Evolutionary conservation across 208 protist genomes (phyloP), one percentile per base, ranked within the genome.

Genomic region (Leishmania tropica): DNA sequence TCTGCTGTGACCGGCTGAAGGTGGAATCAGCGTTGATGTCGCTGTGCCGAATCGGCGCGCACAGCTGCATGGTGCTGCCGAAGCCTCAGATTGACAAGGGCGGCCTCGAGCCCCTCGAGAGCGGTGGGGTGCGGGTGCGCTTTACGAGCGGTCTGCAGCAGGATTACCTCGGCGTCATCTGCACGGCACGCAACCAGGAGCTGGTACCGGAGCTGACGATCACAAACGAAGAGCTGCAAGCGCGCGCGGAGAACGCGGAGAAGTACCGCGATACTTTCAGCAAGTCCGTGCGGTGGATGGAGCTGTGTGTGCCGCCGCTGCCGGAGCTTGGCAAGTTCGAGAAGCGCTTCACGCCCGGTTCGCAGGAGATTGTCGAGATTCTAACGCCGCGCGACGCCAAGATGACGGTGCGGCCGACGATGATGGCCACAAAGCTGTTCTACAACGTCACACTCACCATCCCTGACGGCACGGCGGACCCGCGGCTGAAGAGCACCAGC

Each of bases 401-500:
- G 79, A 94, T 98, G 93, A 97, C 92, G 37, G 94, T 98, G 80
- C 94, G 94, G 51, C 95, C 95, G 7, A 97, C 94, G 10, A 97
- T 98, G 93, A 95, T 98, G 93, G 94, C 94, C 53, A 98, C 94
- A 11, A 97, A 96, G 84, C 86, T 98, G 1, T 98, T 98, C 68
- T 98, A 98, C 87, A 95, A 97, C 81, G 95, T 98, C 15, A 87
- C 88, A n/a, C 89, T 98, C 65, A 95, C 90, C 24, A 98, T 98
- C 77, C 93, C 93, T 11, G 94, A 97, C 80, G 84, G 84, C 78
- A 93, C 93, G 7, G 72, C 90, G 47, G 94, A 96, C 80, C 95
- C 95, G 67, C 91, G 93, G 28, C 87, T 96, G 47, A 90, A 90
- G 85, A 93, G 88, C 79, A 97, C 92, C 48, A 96, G 93, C 83